A percentile compares a stretch with the other conserved stretches of the same genome.
Evolutionary conservation across 805 yeast species (phyloP).

Genomic region (Isabelozyma rhagii): DNA sequence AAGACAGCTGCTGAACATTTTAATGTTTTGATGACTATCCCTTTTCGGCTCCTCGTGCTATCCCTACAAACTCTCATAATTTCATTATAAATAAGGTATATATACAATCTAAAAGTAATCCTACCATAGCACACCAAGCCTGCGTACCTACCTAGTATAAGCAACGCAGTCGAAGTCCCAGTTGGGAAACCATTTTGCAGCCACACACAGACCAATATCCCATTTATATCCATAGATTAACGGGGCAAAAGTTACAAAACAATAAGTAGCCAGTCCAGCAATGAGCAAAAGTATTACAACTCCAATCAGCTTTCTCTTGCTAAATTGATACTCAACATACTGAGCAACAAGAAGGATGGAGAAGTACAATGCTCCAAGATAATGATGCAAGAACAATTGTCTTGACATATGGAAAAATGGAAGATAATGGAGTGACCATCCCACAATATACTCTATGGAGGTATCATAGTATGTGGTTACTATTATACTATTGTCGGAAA

Average conservation of each 20-base stretch:
- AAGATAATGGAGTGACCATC: constrained; percentile 55
- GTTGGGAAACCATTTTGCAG: constrained; percentile 27
- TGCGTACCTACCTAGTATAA: constrained; percentile 6
- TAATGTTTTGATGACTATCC: too few species aligned
- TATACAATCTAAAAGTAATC: too few species aligned
- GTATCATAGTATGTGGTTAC: constrained; percentile 13
- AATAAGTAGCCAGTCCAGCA: constrained; percentile 14
- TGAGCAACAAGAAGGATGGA: constrained; percentile 44
- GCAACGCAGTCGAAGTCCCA: constrained; percentile 46
- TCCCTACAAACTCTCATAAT: too few species aligned
- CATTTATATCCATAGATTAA: constrained; percentile 47
- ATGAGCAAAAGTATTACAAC: constrained; percentile 16
- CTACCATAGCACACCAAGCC: too few species aligned
- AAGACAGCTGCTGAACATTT: too few species aligned
- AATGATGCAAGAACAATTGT: constrained; percentile 43
- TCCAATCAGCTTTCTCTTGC: constrained; percentile 25
- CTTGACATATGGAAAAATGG: constrained; percentile 50
- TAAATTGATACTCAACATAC: constrained; percentile 37
- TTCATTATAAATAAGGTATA: too few species aligned
- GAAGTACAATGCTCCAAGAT: constrained; percentile 50
- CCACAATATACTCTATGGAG: constrained; percentile 43
- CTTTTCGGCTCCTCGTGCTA: too few species aligned
- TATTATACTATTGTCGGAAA: constrained; percentile 10
- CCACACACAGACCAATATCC: constrained; percentile 39
- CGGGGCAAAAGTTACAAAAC: constrained; percentile 33